These are phyloP conservation scores for Striga hermonthica DNA, from an alignment of 305 asterid genomes.

Conservation along the genomic window DNA sequence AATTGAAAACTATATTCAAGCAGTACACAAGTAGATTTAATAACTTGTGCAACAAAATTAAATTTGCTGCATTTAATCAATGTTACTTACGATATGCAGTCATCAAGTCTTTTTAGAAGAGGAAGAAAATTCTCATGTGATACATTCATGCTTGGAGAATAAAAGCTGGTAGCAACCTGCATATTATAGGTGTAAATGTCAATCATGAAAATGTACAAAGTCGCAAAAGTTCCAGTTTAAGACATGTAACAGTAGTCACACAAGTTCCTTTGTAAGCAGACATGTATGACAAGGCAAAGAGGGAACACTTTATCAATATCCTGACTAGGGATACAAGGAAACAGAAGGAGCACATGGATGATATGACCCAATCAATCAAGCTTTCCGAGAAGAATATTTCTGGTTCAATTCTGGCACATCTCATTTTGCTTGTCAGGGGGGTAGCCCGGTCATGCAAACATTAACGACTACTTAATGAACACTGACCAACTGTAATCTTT, in stretches of 20 bases:
- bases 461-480: neutral
- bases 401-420: conserved; percentile 9
- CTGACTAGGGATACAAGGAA: conserved; percentile 10
- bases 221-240: conserved; percentile 26
- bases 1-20: conserved; percentile 14
- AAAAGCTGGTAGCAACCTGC: conserved; percentile 96
- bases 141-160: conserved; percentile 88
- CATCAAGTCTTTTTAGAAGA: conserved; percentile 87
- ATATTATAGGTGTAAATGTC: conserved; percentile 32
- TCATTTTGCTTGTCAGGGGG: conserved; percentile 15
- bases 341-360: conserved; percentile 10
- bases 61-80: conserved; percentile 17
- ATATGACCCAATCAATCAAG: conserved; percentile 17
- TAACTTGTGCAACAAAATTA: conserved; percentile 24
- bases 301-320: conserved; percentile 7
- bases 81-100: conserved; percentile 86
- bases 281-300: conserved; percentile 4
- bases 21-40: conserved; percentile 17
- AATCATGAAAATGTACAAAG: conserved; percentile 32
- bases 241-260: neutral
- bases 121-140: conserved; percentile 78
- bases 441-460: too few species aligned
- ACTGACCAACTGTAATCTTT: too few species aligned
- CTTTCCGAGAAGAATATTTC: neutral
- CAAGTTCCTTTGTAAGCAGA: too few species aligned